These are phyloP conservation scores for Kalmusia sp. DNA, from an alignment of 2,329 filamentous ascomycete genomes.

Conservation along the genomic window DNA sequence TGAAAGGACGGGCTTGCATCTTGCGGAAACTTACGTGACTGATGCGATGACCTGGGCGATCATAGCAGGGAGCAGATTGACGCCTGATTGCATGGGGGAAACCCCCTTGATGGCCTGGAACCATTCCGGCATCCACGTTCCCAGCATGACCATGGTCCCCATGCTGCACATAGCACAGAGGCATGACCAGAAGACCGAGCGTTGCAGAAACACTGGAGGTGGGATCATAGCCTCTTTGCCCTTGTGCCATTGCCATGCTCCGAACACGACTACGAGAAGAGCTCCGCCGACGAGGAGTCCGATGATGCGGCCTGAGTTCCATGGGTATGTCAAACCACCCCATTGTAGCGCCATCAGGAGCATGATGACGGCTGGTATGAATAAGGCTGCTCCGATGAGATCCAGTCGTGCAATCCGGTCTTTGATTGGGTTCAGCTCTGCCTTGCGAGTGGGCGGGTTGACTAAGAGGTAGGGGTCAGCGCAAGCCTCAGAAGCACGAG, in stretches of 20 bases:
- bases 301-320: slow-evolving; percentile 56
- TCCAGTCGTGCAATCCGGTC: slow-evolving; percentile 51
- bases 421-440: slow-evolving; percentile 20
- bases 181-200: slow-evolving; percentile 33
- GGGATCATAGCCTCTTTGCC: slow-evolving; percentile 49
- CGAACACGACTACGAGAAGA: slow-evolving; percentile 49
- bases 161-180: slow-evolving; percentile 43
- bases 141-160: slow-evolving; percentile 44
- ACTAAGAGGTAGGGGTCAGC: slow-evolving; percentile 3
- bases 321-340: slow-evolving; percentile 50
- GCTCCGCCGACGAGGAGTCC: slow-evolving; percentile 55
- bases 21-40: slow-evolving; percentile 20
- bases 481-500: too few species aligned
- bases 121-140: slow-evolving; percentile 31
- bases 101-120: slow-evolving; percentile 25
- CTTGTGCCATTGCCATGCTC: slow-evolving; percentile 22
- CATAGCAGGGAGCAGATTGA: slow-evolving; percentile 36
- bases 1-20: too few species aligned
- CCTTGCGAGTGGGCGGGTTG: slow-evolving; percentile 21
- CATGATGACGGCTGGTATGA: slow-evolving; percentile 51
- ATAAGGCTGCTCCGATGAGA: slow-evolving; percentile 49
- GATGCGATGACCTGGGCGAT: slow-evolving; percentile 48
- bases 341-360: slow-evolving; percentile 57
- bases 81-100: slow-evolving; percentile 22
- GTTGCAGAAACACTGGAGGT: slow-evolving; percentile 46